Base-by-base conservation (phyloP, 371 early-diverging fungal genomes). In the Mortierella sp. region DNA sequence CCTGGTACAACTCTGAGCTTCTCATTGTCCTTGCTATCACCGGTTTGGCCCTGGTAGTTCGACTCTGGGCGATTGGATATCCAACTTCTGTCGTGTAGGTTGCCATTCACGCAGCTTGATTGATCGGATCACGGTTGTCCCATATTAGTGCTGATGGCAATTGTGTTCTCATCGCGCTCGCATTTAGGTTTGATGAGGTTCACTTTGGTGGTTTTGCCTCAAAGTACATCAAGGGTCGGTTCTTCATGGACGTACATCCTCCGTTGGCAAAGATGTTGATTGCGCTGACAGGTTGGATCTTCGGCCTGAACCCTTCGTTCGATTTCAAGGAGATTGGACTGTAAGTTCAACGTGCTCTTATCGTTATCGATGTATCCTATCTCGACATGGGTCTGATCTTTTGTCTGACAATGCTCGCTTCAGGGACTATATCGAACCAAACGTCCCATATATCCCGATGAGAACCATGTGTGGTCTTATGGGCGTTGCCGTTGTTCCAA, bases 241-340 rank as follows among this genome's bases (percentile, higher is more conserved):
- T 95, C 84, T 99, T 94, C 83, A 97, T 99, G 85, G 99, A 99
- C 80, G 98, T 99, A 8, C 97, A 97, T 74, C 98, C 98, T 45
- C 98, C 98, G 7, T 84, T 99, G 29, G 99, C 97, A 25, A 99
- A 98, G 76, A 77, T 99, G 82, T 64, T 99, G 68, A 90, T 97
- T 50, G 95, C 98, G 5, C 79, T 86, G 14, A 84, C 84, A 12
- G 96, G 92, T 24, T 82, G 83, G 69, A 44, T 92, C 14, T 85
- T 85, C 37, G 96, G 97, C 7, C 95, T 94, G 70, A 84, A 96
- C 73, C 96, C 97, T 19, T 81, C 85, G 37, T 97, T 94, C 80
- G 88, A 93, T 49, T 97, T 98, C 72, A 88, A 88, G 44, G 83
- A 85, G 41, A 95, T 96, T 79, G 97, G 96, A 56, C 78, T 84